Evolutionary conservation across 805 yeast genomes (phyloP).

Genomic region (Sugiyamaella marilandica): DNA sequence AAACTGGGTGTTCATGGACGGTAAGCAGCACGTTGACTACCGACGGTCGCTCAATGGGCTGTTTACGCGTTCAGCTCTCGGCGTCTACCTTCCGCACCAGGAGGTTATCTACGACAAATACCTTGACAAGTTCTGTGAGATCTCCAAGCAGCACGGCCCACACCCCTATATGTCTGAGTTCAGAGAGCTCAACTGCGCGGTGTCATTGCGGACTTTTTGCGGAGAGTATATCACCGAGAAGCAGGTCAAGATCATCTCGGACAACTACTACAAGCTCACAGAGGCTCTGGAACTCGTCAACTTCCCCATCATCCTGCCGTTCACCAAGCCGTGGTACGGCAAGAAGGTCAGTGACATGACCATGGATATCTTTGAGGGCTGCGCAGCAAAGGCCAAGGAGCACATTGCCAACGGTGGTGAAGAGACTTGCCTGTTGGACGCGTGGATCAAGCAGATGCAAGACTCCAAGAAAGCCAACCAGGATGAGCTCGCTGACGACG

Average conservation of each 20-base stretch:
- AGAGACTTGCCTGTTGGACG: constrained; percentile 89
- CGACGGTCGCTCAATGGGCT: constrained; percentile 85
- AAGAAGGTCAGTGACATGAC: constrained; percentile 88
- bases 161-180: constrained; percentile 83
- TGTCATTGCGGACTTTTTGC: constrained; percentile 89
- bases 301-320: constrained; percentile 94
- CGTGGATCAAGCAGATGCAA: constrained; percentile 85
- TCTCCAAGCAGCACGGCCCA: constrained; percentile 58
- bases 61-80: constrained; percentile 79
- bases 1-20: constrained; percentile 97
- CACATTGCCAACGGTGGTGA: constrained; percentile 72
- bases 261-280: constrained; percentile 85
- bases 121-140: constrained; percentile 56
- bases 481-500: constrained; percentile 44
- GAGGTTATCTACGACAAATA: constrained; percentile 83
- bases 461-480: constrained; percentile 50
- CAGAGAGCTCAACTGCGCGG: constrained; percentile 94
- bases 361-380: constrained; percentile 82
- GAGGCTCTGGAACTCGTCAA: constrained; percentile 96
- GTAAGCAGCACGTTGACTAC: constrained; percentile 91
- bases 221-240: constrained; percentile 92
- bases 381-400: constrained; percentile 84
- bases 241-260: constrained; percentile 83
- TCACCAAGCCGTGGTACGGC: constrained; percentile 98
- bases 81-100: constrained; percentile 76